A percentile compares a stretch with the other conserved stretches of the same genome.
Evolutionary conservation across 1,139 yeast genomes (phyloP).

Genomic region (Taiozyma sp.): DNA sequence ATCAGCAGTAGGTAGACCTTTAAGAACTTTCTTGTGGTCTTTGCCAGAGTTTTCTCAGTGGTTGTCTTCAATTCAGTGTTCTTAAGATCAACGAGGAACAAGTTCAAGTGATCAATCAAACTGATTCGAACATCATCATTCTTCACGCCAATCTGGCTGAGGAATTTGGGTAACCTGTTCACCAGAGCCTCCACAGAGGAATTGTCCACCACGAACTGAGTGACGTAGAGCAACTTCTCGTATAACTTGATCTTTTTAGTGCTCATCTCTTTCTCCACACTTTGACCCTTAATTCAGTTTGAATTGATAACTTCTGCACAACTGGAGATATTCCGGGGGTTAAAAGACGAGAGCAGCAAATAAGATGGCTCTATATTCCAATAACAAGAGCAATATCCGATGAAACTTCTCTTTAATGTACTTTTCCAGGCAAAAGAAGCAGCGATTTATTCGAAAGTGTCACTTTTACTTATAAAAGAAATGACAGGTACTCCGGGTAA

Average conservation of each 20-base stretch:
- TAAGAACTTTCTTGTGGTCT: conserved; percentile 1
- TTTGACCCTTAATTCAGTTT: neutral
- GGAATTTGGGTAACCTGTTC: conserved; percentile 1
- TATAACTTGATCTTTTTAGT: conserved; percentile 6
- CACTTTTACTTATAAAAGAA: neutral
- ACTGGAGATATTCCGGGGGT: neutral
- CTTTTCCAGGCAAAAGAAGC: neutral
- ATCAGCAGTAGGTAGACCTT: conserved; percentile 6
- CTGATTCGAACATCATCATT: conserved; percentile 9
- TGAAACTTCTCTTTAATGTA: neutral
- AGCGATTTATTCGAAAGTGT: neutral
- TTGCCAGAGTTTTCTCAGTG: neutral
- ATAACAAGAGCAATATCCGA: too few species aligned
- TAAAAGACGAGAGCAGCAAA: neutral
- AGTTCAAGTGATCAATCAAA: conserved; percentile 9
- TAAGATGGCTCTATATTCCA: neutral
- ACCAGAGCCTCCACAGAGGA: conserved; percentile 2
- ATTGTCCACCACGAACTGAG: conserved; percentile 16
- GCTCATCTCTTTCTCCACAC: conserved; percentile 1
- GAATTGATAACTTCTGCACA: neutral
- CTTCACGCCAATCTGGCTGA: conserved; percentile 6
- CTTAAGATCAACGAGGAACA: conserved; percentile 9
- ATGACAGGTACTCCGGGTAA: too few species aligned
- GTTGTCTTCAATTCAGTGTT: neutral
- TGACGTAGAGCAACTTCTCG: conserved; percentile 8